Base-by-base conservation (phyloP, 2,329 filamentous ascomycete species). In the Coniochaeta ligniaria region DNA sequence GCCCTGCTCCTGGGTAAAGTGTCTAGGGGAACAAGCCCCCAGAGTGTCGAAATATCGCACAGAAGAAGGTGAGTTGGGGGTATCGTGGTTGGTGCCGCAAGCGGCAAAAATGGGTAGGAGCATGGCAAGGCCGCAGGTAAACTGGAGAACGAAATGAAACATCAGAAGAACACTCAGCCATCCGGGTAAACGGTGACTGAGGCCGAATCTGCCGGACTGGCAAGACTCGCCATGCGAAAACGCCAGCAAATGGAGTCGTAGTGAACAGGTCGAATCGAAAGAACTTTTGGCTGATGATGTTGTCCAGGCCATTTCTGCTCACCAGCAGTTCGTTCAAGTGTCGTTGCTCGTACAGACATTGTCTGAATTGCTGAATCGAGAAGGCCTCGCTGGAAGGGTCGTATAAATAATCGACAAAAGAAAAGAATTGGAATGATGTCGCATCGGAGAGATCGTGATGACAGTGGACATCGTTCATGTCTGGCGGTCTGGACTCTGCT, bases 401-500 rank as follows among this genome's bases (percentile, higher is more conserved):
- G 20, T 54, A 22, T 31, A 41, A 33, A 52, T 28, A 14, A 43
- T 58, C 45, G 24, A 50, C 24, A 31, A 59, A 61, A 60, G 67
- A 70, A 68, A 68, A 28, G 63, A 68, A 69, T 70, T 65, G 67
- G 36, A 54, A 41, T 66, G 68, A 70, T 70, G 70, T 36, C 65
- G 68, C 67, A 72, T 71, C 70, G 67, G 65, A 67, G 67, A 67
- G 59, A 59, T 67, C 66, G 63, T 61, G 54, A 60, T 61, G 45
- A 56, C 61, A 65, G 60, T 65, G 45, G 58, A 57, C 26, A 52
- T 57, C 52, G 56, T 17, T 26, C 58, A 59, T 52, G n/a, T 24
- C 9, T 20, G 36, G 41, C 35, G 36, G 11, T 20, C 28, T n/a
- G 26, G 24, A 12, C 38, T n/a, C 57, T 20, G 26, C 57, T 28